Evolutionary conservation across 306 rosid genomes (phyloP).

Genomic region (Castanea sativa): DNA sequence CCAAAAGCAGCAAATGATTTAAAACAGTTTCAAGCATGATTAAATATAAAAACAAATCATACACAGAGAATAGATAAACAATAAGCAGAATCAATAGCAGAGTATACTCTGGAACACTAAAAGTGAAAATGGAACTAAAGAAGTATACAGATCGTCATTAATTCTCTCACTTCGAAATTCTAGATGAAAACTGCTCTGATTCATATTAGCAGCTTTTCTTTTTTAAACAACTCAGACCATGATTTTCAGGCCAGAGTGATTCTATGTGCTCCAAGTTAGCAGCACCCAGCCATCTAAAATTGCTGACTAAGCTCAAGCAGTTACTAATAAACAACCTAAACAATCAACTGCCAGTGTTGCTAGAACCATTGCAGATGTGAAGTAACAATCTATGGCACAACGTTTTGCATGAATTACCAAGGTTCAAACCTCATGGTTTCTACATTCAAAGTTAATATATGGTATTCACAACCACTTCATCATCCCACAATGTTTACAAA

Average conservation of each 20-base stretch:
- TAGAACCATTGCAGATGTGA: background rate
- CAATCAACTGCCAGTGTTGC: background rate
- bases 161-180: background rate
- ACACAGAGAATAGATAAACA: background rate
- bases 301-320: background rate
- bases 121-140: background rate
- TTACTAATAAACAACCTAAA: background rate
- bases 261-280: slow-evolving; percentile 1
- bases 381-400: too few relatives aligned
- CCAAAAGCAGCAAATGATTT: slow-evolving; percentile 20
- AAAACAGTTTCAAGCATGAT: slow-evolving; percentile 13
- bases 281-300: background rate
- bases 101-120: too few relatives aligned
- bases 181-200: background rate
- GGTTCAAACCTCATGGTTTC: background rate
- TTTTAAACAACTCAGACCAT: background rate
- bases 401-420: background rate
- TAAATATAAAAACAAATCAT: background rate
- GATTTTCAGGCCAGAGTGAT: background rate
- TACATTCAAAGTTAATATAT: background rate
- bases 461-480: background rate
- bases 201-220: background rate
- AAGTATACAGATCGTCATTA: background rate
- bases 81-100: background rate
- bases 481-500: background rate